Base-by-base conservation (phyloP, 2,329 filamentous ascomycete genomes). In the Scortechinia acanthostroma region DNA sequence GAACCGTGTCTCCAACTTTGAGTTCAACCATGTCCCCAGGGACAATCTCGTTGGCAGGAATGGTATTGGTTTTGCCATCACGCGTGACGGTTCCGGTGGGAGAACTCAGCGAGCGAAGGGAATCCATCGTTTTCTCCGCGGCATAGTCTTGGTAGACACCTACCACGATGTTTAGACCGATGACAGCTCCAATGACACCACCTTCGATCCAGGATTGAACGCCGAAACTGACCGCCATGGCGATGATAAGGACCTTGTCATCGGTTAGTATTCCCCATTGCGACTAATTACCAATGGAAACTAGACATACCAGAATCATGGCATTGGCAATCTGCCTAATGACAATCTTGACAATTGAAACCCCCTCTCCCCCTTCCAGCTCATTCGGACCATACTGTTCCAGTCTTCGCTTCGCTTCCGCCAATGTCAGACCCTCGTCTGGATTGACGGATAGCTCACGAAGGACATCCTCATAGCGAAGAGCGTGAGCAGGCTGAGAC, bases 271-370 rank as follows among this genome's bases (percentile, higher is more conserved):
- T 19, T 4, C 21, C 6, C 4, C 33, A 4, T 51, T 74, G 70
- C 6, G 70, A 70, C n/a, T 70, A 68, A 22, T 21, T 40, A 20
- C 4, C 73, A n/a, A n/a, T n/a, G 20, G 43, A 50, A 17, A 49
- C 46, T 47, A 44, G 22, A 23, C 52, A 4, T 58, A 82, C 82
- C 60, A 86, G 59, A 51, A 77, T 85, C 76, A 86, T 77, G 14
- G 81, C 81, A 59, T 86, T 86, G 48, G 79, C 80, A 45, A 86
- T 67, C 55, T 87, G 82, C 22, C 74, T 69, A 43, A 85, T 65
- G 19, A 87, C 62, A 48, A 86, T 86, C 55, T 83, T 82, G 46
- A 73, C 52, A 21, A 77, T 71, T 46, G 76, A 75, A 19, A 86
- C 80, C 5, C 76, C 75, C 45, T 73, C 66, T 4, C 67, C 71